phyloP scores from a whole-genome alignment of 169 alveolate genomes.

The Plasmodium inui region DNA sequence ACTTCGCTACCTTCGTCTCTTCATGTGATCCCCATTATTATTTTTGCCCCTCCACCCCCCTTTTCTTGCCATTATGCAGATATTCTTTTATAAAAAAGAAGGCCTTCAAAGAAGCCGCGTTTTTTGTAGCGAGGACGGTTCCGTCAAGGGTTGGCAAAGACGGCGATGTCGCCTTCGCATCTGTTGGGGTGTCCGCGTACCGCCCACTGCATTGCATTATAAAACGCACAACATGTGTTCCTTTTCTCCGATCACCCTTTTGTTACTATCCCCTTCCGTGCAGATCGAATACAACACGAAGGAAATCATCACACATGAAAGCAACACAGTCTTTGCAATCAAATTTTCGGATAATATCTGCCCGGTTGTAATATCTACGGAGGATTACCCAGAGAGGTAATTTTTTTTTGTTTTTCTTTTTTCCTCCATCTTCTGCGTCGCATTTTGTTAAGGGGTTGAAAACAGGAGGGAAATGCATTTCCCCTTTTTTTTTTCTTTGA shows the following conservation, averaged over 20 bases:
- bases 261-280: background rate
- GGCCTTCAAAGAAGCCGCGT: conserved; percentile 74
- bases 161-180: background rate
- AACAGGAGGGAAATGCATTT: background rate
- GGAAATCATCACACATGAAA: conserved; percentile 74
- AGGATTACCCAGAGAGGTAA: conserved; percentile 74
- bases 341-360: conserved; percentile 58
- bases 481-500: background rate
- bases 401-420: background rate
- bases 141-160: conserved; percentile 74
- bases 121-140: conserved; percentile 73
- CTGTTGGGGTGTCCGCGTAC: background rate
- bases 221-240: background rate
- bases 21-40: background rate
- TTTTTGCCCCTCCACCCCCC: background rate
- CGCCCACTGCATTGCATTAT: background rate
- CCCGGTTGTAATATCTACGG: conserved; percentile 70
- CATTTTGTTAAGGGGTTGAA: background rate
- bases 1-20: background rate
- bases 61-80: conserved; percentile 12
- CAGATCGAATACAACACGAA: conserved; percentile 69
- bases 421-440: background rate
- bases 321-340: conserved; percentile 60
- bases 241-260: background rate
- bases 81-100: conserved; percentile 72